Percentiles rank a stretch among this genome's conserved stretches.
phyloP scores from a whole-genome alignment of 2,329 filamentous ascomycete genomes.

The Talaromyces sp. region DNA sequence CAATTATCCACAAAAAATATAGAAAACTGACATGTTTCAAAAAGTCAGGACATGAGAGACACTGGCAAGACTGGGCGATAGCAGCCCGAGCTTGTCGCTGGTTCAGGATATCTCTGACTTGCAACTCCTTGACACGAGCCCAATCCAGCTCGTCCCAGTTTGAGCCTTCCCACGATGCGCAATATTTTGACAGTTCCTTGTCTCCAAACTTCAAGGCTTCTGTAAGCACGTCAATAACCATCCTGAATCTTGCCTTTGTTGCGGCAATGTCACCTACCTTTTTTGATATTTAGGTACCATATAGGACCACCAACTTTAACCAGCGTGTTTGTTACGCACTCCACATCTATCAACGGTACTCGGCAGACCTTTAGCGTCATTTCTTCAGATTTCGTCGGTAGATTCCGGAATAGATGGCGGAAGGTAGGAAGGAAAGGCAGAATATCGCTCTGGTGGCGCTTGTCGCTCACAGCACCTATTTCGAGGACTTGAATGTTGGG shows the following conservation, averaged over 20 bases:
- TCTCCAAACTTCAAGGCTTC: slow-evolving; percentile 56
- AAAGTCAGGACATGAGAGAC: slow-evolving; percentile 68
- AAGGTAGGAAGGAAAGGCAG: slow-evolving; percentile 75
- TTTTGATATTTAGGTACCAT: slow-evolving; percentile 45
- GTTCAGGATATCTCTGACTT: slow-evolving; percentile 71
- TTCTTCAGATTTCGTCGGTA: slow-evolving; percentile 62
- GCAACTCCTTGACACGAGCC: slow-evolving; percentile 72
- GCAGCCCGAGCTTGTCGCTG: slow-evolving; percentile 60
- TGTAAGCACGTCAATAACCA: slow-evolving; percentile 13
- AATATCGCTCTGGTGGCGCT: slow-evolving; percentile 74
- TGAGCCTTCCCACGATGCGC: slow-evolving; percentile 65
- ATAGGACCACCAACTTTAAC: slow-evolving; percentile 46
- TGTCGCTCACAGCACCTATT: slow-evolving; percentile 61
- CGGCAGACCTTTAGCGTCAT: slow-evolving; percentile 63
- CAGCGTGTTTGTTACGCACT: slow-evolving; percentile 71
- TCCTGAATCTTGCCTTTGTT: background rate
- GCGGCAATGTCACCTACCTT: slow-evolving; percentile 31
- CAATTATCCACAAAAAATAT: background rate
- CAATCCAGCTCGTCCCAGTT: slow-evolving; percentile 83
- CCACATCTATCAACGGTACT: slow-evolving; percentile 70
- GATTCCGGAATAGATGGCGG: slow-evolving; percentile 58
- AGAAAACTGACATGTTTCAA: slow-evolving; percentile 69
- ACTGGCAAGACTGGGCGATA: slow-evolving; percentile 59
- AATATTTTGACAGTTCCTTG: slow-evolving; percentile 62
- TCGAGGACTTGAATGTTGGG: slow-evolving; percentile 74